Evolutionary conservation across 164 flowering plant species (phyloP).

Genomic region (Magnolia changhungtana): DNA sequence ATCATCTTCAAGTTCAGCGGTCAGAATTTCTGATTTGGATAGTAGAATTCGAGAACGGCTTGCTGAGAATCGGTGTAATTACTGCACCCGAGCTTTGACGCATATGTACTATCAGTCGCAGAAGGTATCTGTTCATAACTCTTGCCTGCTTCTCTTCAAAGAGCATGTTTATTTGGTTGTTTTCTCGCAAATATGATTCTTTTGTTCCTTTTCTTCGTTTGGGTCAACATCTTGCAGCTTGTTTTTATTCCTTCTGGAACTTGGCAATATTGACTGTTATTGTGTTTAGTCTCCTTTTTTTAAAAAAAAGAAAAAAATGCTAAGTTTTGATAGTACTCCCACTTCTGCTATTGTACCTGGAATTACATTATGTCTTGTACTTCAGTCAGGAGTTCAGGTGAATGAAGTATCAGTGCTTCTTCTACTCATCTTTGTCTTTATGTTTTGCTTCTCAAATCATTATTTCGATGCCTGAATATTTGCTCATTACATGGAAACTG

Average conservation of each 20-base stretch:
- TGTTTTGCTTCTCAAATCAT: neutral
- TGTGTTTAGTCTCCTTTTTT: no score
- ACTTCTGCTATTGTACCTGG: neutral
- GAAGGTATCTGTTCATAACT: constrained; percentile 45
- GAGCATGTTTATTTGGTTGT: neutral
- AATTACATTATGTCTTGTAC: neutral
- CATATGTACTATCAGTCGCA: constrained; percentile 71
- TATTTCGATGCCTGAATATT: neutral
- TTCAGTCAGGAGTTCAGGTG: neutral
- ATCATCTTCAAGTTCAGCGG: constrained; percentile 20
- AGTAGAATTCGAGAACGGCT: constrained; percentile 65
- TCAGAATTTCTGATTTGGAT: constrained; percentile 65
- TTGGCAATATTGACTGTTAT: neutral
- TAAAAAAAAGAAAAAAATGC: no score
- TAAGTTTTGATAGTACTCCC: neutral
- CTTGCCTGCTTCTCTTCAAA: neutral
- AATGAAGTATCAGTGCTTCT: neutral
- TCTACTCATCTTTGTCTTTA: neutral
- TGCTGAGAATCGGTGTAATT: constrained; percentile 60
- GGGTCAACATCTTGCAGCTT: neutral
- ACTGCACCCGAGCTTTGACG: constrained; percentile 57
- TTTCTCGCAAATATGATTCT: neutral
- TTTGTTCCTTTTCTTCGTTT: neutral
- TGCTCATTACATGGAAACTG: neutral
- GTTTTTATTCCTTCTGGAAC: neutral